These are phyloP conservation scores for Tricholoma matsutake DNA, from an alignment of 768 basidiomycete species.

Conservation along the genomic window DNA sequence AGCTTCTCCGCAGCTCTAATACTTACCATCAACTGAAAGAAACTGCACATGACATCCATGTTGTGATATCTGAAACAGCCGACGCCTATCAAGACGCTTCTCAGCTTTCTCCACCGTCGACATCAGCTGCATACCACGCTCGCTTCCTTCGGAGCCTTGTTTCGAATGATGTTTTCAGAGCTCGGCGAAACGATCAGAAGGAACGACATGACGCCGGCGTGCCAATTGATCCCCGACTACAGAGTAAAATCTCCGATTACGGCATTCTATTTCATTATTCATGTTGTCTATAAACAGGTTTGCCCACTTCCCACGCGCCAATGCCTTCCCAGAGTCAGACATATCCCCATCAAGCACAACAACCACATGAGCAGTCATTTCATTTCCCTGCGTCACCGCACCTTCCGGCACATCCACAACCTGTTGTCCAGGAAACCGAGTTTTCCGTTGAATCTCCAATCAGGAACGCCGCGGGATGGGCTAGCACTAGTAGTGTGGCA, in stretches of 20 bases:
- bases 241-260: conserved; percentile 38
- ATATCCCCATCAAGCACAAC: conserved; percentile 34
- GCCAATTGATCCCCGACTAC: conserved; percentile 54
- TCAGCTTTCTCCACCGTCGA: conserved; percentile 53
- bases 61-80: conserved; percentile 64
- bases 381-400: conserved; percentile 42
- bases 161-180: conserved; percentile 56
- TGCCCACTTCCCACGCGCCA: conserved; percentile 20
- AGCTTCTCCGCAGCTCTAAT: conserved; percentile 70
- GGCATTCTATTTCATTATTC: conserved; percentile 2
- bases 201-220: conserved; percentile 38
- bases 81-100: conserved; percentile 79
- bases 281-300: conserved; percentile 19
- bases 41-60: conserved; percentile 62
- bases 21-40: conserved; percentile 56
- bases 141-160: conserved; percentile 75
- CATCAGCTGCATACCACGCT: conserved; percentile 71
- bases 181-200: conserved; percentile 38
- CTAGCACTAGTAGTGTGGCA: conserved; percentile 5
- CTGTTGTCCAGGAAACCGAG: conserved; percentile 17
- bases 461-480: conserved; percentile 6
- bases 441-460: conserved; percentile 12
- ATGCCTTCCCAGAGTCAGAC: conserved; percentile 29
- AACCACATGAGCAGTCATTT: conserved; percentile 34
- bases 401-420: conserved; percentile 30